phyloP scores from a whole-genome alignment of 1,284 basidiomycete species.

The Trichosporon faecale region DNA sequence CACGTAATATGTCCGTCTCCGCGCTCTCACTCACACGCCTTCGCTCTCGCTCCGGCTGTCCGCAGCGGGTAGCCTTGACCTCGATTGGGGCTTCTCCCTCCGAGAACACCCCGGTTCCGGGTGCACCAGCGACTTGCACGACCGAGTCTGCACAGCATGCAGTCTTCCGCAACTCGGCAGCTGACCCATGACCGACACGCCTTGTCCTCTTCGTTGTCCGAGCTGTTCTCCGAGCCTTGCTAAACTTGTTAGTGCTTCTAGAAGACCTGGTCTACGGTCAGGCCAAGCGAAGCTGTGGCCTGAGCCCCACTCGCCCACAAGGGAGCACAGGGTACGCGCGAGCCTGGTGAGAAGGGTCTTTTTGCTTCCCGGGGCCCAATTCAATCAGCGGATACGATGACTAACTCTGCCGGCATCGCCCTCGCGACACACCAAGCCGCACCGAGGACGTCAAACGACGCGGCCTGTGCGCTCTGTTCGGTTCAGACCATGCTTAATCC shows the following conservation, averaged over 20 bases:
- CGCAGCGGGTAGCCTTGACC: background rate
- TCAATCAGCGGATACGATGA: background rate
- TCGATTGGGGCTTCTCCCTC: background rate
- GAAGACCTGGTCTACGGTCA: too few relatives aligned
- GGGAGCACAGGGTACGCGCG: too few relatives aligned
- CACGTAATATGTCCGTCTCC: background rate
- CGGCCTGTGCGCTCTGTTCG: background rate
- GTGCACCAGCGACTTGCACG: background rate
- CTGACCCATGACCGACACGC: too few relatives aligned
- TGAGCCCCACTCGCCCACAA: too few relatives aligned
- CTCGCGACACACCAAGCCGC: background rate
- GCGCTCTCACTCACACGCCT: background rate
- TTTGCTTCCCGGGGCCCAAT: background rate
- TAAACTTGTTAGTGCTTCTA: too few relatives aligned
- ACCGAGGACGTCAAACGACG: background rate
- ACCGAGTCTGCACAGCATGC: background rate
- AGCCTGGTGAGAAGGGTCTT: too few relatives aligned
- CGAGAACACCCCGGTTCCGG: background rate
- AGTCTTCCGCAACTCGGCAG: too few relatives aligned
- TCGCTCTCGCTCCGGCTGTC: background rate
- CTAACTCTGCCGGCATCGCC: background rate
- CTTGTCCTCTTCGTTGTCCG: too few relatives aligned
- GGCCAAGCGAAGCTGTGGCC: too few relatives aligned
- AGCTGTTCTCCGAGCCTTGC: too few relatives aligned
- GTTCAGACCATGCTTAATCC: background rate